Evolutionary conservation across 352 stramenopile genomes (phyloP).

Genomic region (Aphanomyces invadans): DNA sequence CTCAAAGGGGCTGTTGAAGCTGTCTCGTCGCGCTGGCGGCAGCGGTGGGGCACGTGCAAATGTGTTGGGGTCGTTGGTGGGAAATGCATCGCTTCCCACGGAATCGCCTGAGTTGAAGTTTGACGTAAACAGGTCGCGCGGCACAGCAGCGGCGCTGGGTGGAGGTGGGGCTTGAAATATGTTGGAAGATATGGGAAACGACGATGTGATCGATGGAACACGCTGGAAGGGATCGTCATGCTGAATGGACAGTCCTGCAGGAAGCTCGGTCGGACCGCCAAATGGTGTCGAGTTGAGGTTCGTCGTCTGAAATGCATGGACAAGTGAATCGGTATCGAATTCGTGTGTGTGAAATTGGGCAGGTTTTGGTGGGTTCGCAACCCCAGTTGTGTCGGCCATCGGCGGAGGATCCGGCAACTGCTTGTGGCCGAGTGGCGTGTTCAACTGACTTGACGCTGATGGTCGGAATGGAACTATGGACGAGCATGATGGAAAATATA

Average conservation of each 20-base stretch:
- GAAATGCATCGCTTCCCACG: not conserved
- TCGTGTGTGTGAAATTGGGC: not conserved
- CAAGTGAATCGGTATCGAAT: not conserved
- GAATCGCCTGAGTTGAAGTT: slow-evolving; percentile 23
- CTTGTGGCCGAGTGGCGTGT: slow-evolving; percentile 8
- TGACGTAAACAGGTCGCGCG: not conserved
- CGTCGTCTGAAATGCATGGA: slow-evolving; percentile 13
- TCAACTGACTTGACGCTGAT: slow-evolving; percentile 8
- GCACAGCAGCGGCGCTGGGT: not conserved
- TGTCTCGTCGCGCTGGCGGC: not conserved
- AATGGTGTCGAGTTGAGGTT: slow-evolving; percentile 8
- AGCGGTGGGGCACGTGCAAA: slow-evolving; percentile 8
- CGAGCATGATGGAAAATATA: not conserved
- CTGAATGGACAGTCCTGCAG: not conserved
- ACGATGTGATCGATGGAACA: not conserved
- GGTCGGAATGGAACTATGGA: slow-evolving; percentile 1
- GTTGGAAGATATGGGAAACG: slow-evolving; percentile 1
- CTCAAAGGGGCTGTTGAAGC: slow-evolving; percentile 4
- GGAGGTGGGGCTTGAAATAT: slow-evolving; percentile 16
- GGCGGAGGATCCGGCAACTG: not conserved
- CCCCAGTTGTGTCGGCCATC: too few species aligned
- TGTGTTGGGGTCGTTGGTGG: slow-evolving; percentile 6
- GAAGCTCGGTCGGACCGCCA: not conserved
- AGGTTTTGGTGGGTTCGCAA: not conserved
- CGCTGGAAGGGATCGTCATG: slow-evolving; percentile 18